Evolutionary conservation across 805 yeast genomes (phyloP), one percentile per base, ranked within the genome.

Genomic region (Starmerella stigmatis): DNA sequence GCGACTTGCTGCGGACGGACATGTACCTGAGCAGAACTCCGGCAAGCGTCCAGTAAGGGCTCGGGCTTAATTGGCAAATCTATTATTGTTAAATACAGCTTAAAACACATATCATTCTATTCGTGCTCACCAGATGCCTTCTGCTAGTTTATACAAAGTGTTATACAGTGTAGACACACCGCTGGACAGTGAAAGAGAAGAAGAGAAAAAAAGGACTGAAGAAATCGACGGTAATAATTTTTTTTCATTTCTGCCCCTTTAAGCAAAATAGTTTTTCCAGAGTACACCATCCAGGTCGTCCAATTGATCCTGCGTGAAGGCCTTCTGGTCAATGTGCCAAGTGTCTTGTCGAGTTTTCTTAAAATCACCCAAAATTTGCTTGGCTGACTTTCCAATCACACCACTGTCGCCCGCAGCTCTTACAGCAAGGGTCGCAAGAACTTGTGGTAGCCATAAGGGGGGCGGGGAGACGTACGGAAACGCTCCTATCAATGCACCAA

Each of bases 201-300:
- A 23, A 23, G 4, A 23, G n/a, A n/a, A n/a, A n/a, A n/a, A n/a
- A n/a, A n/a, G n/a, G n/a, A n/a, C n/a, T n/a, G n/a, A n/a, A n/a
- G n/a, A n/a, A n/a, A n/a, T n/a, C n/a, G n/a, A n/a, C n/a, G n/a
- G n/a, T n/a, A n/a, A n/a, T n/a, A n/a, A n/a, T n/a, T n/a, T n/a
- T n/a, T n/a, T n/a, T n/a, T 23, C 26, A 23, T 11, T 23, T 3
- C 26, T 9, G 10, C 2, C 8, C 10, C 13, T 15, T 31, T 21
- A 86, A 8, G 89, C 86, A 62, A 86, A 88, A 60, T 92, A 89
- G 60, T 94, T 84, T 61, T 83, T 81, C 83, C 94, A 81, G 22
- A 88, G 64, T 4, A 89, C 96, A 33, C 98, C 98, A 61, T 89
- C 98, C 36, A 89, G 66, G 60, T 86, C 95, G 58, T 86, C 92